Percentiles rank a stretch among this genome's conserved stretches.
phyloP scores from a whole-genome alignment of 106 monocot species.

The Hemerocallis citrina region DNA sequence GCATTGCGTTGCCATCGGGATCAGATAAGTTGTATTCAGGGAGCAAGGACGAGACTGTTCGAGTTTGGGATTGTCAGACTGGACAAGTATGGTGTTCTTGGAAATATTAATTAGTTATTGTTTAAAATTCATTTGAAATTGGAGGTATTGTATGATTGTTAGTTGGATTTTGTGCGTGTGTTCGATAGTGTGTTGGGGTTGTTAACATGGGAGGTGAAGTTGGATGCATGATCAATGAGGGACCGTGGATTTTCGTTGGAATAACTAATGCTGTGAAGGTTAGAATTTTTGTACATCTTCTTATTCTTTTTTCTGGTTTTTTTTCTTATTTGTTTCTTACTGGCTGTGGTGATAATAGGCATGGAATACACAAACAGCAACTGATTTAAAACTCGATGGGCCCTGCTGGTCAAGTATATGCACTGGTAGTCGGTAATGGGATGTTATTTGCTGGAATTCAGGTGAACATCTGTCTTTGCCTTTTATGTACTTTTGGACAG shows the following conservation, averaged over 20 bases:
- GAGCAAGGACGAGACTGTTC: slow-evolving; percentile 78
- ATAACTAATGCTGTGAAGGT: slow-evolving; percentile 82
- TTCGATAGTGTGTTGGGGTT: slow-evolving; percentile 50
- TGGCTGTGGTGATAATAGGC: too few relatives aligned
- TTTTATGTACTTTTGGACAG: neutral
- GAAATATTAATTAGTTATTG: too few relatives aligned
- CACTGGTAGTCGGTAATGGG: slow-evolving; percentile 52
- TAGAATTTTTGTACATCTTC: neutral
- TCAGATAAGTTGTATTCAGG: slow-evolving; percentile 94
- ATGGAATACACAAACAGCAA: slow-evolving; percentile 54
- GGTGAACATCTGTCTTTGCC: slow-evolving; percentile 19
- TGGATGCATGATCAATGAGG: slow-evolving; percentile 94
- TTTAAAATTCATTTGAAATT: neutral
- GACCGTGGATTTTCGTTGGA: slow-evolving; percentile 91
- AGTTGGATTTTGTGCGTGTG: neutral
- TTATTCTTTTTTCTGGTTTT: too few relatives aligned
- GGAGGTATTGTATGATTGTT: neutral
- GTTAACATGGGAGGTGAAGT: slow-evolving; percentile 74
- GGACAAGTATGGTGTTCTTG: slow-evolving; percentile 59
- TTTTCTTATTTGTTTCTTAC: neutral
- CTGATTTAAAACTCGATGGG: slow-evolving; percentile 65
- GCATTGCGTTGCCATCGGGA: slow-evolving; percentile 81
- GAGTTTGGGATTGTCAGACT: slow-evolving; percentile 88
- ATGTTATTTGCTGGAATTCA: slow-evolving; percentile 85
- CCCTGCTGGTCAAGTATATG: slow-evolving; percentile 75